Percentiles rank a stretch among this genome's conserved stretches.
Evolutionary conservation across 2,329 filamentous ascomycete genomes (phyloP).

Genomic region (Penicillium sp.): DNA sequence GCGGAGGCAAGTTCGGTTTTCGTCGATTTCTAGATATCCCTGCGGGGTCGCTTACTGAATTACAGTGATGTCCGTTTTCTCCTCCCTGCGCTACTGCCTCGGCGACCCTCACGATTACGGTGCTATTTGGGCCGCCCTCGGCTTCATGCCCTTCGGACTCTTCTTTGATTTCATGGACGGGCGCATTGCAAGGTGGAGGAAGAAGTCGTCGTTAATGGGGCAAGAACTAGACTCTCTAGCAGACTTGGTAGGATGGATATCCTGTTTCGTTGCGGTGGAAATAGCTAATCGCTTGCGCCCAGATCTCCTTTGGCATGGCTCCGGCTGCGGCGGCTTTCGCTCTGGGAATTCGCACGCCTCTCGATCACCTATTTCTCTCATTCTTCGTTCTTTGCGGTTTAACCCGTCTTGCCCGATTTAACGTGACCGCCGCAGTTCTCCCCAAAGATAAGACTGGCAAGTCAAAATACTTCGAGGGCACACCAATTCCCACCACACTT

Average conservation of each 20-base stretch:
- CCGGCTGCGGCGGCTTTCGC: slow-evolving; percentile 87
- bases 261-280: slow-evolving; percentile 6
- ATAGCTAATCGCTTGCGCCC: slow-evolving; percentile 8
- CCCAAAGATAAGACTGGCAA: slow-evolving; percentile 93
- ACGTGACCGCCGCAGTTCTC: slow-evolving; percentile 86
- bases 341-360: slow-evolving; percentile 80
- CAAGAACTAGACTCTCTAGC: slow-evolving; percentile 96
- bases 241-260: slow-evolving; percentile 72
- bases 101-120: slow-evolving; percentile 67
- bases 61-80: slow-evolving; percentile 88
- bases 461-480: slow-evolving; percentile 94
- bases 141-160: slow-evolving; percentile 86
- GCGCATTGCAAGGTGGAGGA: slow-evolving; percentile 92
- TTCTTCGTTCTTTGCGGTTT: slow-evolving; percentile 96
- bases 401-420: slow-evolving; percentile 93
- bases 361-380: slow-evolving; percentile 79
- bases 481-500: slow-evolving; percentile 90
- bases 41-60: slow-evolving; percentile 24
- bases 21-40: not conserved
- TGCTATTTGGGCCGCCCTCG: slow-evolving; percentile 81
- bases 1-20: slow-evolving; percentile 47
- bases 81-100: slow-evolving; percentile 90
- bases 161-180: slow-evolving; percentile 99
- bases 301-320: slow-evolving; percentile 95
- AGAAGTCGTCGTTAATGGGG: slow-evolving; percentile 97